Conservation (phyloP, 2,329 filamentous ascomycete species). For the Fusarium oligoseptatum region DNA sequence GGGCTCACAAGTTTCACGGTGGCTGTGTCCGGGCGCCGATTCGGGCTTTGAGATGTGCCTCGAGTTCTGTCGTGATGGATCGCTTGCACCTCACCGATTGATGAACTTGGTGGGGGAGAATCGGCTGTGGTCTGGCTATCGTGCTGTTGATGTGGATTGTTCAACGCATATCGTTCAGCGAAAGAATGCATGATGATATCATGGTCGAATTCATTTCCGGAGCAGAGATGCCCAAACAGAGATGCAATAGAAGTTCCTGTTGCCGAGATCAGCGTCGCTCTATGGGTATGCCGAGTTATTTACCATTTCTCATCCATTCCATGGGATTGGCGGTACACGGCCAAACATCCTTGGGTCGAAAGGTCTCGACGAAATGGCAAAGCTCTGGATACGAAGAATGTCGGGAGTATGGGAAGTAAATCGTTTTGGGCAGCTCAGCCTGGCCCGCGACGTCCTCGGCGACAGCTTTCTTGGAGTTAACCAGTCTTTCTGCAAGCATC, state of each 20-base stretch:
- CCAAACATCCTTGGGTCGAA: constrained; percentile 82
- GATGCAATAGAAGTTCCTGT: constrained; percentile 70
- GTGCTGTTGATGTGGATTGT: not conserved
- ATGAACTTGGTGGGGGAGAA: constrained; percentile 22
- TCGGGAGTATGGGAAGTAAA: constrained; percentile 85
- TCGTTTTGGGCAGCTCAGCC: constrained; percentile 54
- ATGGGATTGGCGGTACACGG: constrained; percentile 80
- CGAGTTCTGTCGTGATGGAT: not conserved
- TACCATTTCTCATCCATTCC: constrained; percentile 71
- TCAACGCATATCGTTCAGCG: not conserved
- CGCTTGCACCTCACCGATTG: not conserved
- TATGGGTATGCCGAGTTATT: too few relatives aligned
- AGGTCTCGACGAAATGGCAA: constrained; percentile 74
- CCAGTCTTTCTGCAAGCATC: constrained; percentile 29
- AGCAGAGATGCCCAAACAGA: constrained; percentile 80
- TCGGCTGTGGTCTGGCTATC: constrained; percentile 35
- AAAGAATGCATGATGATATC: constrained; percentile 69
- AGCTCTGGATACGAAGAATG: constrained; percentile 90
- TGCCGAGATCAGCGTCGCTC: not conserved
- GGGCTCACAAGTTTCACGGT: not conserved
- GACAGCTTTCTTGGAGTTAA: not conserved
- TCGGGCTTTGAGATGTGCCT: not conserved
- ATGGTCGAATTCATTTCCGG: constrained; percentile 70
- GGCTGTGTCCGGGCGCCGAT: not conserved
- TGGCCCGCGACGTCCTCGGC: not conserved